These are phyloP conservation scores for Crithidia expoeki DNA, from an alignment of 208 protist genomes.

Conservation along the genomic window DNA sequence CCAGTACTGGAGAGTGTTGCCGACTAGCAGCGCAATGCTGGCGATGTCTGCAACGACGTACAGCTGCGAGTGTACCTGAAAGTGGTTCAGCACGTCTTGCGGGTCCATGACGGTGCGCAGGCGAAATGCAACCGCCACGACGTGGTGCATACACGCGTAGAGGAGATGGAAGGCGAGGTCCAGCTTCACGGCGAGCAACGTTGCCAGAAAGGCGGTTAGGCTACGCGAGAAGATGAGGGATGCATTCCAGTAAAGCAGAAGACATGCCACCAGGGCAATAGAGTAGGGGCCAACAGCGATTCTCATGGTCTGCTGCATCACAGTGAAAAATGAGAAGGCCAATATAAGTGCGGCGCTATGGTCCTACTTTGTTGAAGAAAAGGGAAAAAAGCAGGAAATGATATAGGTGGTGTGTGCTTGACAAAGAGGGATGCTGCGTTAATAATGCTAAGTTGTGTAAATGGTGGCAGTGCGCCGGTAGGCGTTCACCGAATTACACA, in stretches of 20 bases:
- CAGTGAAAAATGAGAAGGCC: not conserved
- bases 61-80: conserved; percentile 28
- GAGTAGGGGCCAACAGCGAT: conserved; percentile 24
- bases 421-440: no score
- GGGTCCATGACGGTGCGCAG: conserved; percentile 14
- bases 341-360: not conserved
- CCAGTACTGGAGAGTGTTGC: conserved; percentile 40
- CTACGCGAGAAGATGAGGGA: conserved; percentile 32
- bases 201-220: conserved; percentile 29
- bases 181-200: conserved; percentile 29
- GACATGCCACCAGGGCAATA: conserved; percentile 7
- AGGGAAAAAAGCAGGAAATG: not conserved
- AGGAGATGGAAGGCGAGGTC: conserved; percentile 26
- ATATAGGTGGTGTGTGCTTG: not conserved
- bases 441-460: no score
- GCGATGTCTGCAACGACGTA: conserved; percentile 23
- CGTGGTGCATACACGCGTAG: conserved; percentile 22
- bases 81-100: conserved; percentile 16
- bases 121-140: conserved; percentile 8
- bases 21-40: conserved; percentile 33
- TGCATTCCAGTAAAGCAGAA: conserved; percentile 69
- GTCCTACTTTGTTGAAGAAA: not conserved
- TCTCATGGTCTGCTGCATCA: conserved; percentile 13
- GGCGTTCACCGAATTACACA: no score
- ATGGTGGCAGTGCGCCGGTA: no score